Evolutionary conservation across 805 yeast genomes (phyloP).

Genomic region (Saturnispora ahearnii): DNA sequence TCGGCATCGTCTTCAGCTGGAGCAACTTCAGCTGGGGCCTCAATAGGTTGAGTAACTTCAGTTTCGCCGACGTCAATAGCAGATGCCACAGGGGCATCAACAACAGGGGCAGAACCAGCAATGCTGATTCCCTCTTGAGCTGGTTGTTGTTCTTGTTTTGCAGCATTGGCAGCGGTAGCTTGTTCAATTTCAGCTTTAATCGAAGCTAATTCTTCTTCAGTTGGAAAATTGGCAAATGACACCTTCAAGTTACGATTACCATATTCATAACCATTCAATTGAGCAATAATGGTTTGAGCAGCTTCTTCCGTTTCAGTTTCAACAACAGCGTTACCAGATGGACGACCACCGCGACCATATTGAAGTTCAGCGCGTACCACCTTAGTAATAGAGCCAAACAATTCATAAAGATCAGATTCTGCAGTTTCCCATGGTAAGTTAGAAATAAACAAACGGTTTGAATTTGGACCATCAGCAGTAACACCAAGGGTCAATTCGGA

Average conservation of each 20-base stretch:
- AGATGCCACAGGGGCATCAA: not conserved
- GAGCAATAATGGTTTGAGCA: slow-evolving; percentile 67
- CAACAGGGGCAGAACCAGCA: slow-evolving; percentile 4
- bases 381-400: slow-evolving; percentile 76
- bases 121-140: slow-evolving; percentile 2
- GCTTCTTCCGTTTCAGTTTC: slow-evolving; percentile 57
- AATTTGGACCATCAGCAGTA: slow-evolving; percentile 50
- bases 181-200: slow-evolving; percentile 15
- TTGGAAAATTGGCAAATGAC: slow-evolving; percentile 46
- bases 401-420: slow-evolving; percentile 70
- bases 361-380: slow-evolving; percentile 73
- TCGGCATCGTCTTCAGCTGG: slow-evolving; percentile 17
- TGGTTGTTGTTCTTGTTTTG: not conserved
- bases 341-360: slow-evolving; percentile 48
- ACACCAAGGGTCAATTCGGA: slow-evolving; percentile 62
- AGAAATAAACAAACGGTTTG: slow-evolving; percentile 53
- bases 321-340: slow-evolving; percentile 82
- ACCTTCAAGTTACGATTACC: slow-evolving; percentile 71
- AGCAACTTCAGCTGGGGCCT: not conserved
- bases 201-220: slow-evolving; percentile 9
- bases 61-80: not conserved
- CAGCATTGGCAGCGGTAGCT: not conserved
- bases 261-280: slow-evolving; percentile 70
- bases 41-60: not conserved
- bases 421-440: slow-evolving; percentile 90